Conservation (phyloP, 2,329 filamentous ascomycete genomes). For the Boeremia exigua region DNA sequence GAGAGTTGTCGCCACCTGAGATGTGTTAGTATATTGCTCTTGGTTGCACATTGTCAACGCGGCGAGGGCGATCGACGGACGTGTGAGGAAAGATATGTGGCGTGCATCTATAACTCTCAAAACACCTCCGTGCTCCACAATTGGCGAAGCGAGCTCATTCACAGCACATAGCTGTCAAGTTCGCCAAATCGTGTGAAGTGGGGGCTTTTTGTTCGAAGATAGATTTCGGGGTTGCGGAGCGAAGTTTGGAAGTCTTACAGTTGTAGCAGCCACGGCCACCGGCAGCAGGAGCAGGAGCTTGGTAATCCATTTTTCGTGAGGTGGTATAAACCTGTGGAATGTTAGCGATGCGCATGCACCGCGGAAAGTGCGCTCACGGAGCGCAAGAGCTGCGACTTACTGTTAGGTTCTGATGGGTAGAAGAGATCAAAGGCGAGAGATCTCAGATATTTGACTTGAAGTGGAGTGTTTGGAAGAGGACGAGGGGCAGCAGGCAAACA, state of each 20-base stretch:
- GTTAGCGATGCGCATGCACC: constrained; percentile 19
- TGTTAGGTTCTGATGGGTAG: constrained; percentile 27
- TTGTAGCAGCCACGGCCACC: constrained; percentile 52
- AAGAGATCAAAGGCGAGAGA: constrained; percentile 25
- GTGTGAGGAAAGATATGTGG: too few species aligned
- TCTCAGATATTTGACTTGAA: constrained; percentile 22
- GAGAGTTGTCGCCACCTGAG: constrained; percentile 56
- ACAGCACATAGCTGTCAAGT: background rate
- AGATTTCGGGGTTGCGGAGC: background rate
- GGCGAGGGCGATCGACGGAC: background rate
- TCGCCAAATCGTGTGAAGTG: background rate
- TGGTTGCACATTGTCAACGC: background rate
- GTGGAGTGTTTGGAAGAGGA: constrained; percentile 21
- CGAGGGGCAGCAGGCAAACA: constrained; percentile 26
- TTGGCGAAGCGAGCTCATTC: background rate
- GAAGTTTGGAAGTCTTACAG: constrained; percentile 41
- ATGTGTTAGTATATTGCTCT: background rate
- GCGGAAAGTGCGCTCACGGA: background rate
- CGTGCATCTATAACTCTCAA: background rate
- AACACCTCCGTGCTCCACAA: background rate
- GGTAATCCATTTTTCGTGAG: constrained; percentile 46
- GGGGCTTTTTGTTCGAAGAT: background rate
- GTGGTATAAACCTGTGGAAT: constrained; percentile 29
- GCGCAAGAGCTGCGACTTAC: constrained; percentile 27
- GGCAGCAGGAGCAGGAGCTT: constrained; percentile 42